Base-by-base conservation (phyloP, 164 flowering plant species). In the Dillenia suffruticosa region DNA sequence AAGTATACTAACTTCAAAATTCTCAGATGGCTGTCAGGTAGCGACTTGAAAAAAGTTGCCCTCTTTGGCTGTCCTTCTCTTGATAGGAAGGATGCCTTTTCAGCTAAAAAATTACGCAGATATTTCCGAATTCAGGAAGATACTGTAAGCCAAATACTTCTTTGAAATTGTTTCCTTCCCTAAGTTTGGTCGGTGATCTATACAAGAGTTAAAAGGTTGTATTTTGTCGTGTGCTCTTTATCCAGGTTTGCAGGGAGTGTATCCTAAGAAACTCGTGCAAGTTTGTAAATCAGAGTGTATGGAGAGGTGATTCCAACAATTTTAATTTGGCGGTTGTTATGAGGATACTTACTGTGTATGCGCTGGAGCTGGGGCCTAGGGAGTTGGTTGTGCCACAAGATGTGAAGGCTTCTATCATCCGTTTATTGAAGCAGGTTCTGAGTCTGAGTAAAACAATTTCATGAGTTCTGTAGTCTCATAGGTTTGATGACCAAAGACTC, bases 31-130 rank as follows among this genome's bases (percentile, higher is more conserved):
- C 70, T 89, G 69, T 85, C 92, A 46, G 88, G 85, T 13, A 72
- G 80, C 61, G 81, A 87, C 57, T 63, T 89, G 78, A 92, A 83
- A 72, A 74, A 65, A 52, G 75, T 89, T n/a, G 92, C 92, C 8
- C 76, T 75, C 45, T 85, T 82, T 64, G 98, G 98, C 46, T 93
- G 98, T 56, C 98, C 98, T 57, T 80, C 89, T 51, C 45, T 69
- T 13, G 68, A 49, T 51, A 77, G 51, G 65, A 83, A 73, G 73
- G 67, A 47, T 64, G 71, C 78, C 19, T 82, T 77, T 73, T 70
- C 92, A 63, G 97, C 97, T 54, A 93, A 93, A 78, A 78, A 70
- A 19, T 56, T 88, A 66, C 85, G 90, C 8, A 61, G 57, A 14
- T 90, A 76, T 65, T 92, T 85, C 58, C 17, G 69, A 15, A 77